These are phyloP conservation scores for Kernera saxatilis DNA, from an alignment of 345 rosid species.

Conservation along the genomic window DNA sequence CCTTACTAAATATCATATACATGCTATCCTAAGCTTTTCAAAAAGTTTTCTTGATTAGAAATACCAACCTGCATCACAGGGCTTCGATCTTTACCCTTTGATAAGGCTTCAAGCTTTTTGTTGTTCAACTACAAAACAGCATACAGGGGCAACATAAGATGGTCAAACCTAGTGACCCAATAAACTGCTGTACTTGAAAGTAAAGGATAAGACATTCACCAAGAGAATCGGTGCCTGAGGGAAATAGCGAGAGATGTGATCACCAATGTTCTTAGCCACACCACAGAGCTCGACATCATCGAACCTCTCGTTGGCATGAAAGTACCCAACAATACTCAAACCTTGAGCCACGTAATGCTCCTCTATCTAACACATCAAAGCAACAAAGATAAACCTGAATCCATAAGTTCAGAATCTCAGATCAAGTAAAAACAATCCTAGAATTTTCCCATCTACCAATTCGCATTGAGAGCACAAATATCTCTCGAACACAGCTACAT, in stretches of 20 bases:
- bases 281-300: constrained; percentile 67
- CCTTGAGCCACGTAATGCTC: constrained; percentile 73
- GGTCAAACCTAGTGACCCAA: background rate
- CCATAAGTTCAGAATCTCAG: background rate
- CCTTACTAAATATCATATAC: background rate
- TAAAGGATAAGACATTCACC: constrained; percentile 36
- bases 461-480: background rate
- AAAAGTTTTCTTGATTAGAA: background rate
- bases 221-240: constrained; percentile 70
- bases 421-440: background rate
- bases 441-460: background rate
- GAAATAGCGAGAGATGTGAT: constrained; percentile 81
- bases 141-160: constrained; percentile 4
- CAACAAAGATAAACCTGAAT: background rate
- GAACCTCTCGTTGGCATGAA: constrained; percentile 89
- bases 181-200: background rate
- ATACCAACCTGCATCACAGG: constrained; percentile 80
- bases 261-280: constrained; percentile 83
- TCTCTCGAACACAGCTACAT: background rate
- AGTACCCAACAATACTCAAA: constrained; percentile 76
- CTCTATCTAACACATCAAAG: constrained; percentile 53
- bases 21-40: background rate
- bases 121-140: constrained; percentile 54
- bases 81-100: constrained; percentile 57
- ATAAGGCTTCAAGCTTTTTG: constrained; percentile 70